Evolutionary conservation across 2,329 filamentous ascomycete species (phyloP).

Genomic region (Helotiales sp.): DNA sequence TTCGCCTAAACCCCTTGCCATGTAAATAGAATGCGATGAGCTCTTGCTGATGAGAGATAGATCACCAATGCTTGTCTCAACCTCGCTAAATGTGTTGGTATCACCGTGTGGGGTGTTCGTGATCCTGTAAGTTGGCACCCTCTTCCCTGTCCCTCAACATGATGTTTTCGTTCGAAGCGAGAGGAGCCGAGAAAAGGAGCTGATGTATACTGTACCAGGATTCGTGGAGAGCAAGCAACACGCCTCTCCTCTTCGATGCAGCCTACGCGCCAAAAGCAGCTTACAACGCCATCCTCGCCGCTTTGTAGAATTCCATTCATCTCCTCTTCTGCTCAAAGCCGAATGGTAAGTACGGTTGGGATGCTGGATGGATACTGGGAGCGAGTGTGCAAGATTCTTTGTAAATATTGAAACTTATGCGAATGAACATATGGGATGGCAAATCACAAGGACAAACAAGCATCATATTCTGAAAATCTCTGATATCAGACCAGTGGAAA

Average conservation of each 20-base stretch:
- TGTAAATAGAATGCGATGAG: slow-evolving; percentile 21
- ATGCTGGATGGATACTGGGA: neutral
- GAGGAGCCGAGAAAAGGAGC: neutral
- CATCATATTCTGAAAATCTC: too few relatives aligned
- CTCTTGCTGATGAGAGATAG: slow-evolving; percentile 14
- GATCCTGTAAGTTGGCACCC: slow-evolving; percentile 47
- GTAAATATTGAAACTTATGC: neutral
- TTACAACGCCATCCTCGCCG: slow-evolving; percentile 49
- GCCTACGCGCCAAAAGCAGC: slow-evolving; percentile 57
- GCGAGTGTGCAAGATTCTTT: neutral
- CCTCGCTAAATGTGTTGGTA: slow-evolving; percentile 43
- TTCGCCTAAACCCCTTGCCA: neutral
- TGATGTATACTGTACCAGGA: slow-evolving; percentile 40
- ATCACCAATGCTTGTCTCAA: slow-evolving; percentile 42
- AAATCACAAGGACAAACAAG: too few relatives aligned
- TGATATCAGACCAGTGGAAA: too few relatives aligned
- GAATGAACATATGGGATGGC: neutral
- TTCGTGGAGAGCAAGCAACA: slow-evolving; percentile 56
- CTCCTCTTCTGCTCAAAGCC: neutral
- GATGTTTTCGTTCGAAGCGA: neutral
- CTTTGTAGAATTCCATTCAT: slow-evolving; percentile 21
- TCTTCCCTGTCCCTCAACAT: neutral
- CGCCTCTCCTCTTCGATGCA: slow-evolving; percentile 59
- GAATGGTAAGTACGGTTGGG: neutral
- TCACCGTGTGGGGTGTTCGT: slow-evolving; percentile 44